These are phyloP conservation scores for Entelexis paramagnoliae DNA, from an alignment of 1,139 yeast species.

Conservation along the genomic window DNA sequence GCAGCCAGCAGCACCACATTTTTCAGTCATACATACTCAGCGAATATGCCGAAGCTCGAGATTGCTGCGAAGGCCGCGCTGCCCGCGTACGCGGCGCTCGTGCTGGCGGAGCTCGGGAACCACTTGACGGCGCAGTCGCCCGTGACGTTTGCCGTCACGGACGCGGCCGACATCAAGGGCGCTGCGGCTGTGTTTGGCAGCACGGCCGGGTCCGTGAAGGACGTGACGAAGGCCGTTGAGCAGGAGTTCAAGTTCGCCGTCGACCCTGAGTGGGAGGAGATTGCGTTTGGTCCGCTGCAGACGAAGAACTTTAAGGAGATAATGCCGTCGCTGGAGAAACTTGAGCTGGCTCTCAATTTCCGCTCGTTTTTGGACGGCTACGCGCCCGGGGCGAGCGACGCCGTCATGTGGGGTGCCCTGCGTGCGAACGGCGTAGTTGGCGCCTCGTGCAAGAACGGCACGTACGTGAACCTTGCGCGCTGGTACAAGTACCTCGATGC, in stretches of 20 bases:
- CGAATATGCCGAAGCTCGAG: constrained; percentile 35
- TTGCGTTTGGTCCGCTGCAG: constrained; percentile 58
- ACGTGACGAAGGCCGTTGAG: constrained; percentile 40
- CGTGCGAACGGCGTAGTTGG: constrained; percentile 91
- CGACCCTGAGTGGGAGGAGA: constrained; percentile 49
- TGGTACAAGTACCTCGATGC: constrained; percentile 78
- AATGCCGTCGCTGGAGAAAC: constrained; percentile 61
- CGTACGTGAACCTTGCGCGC: constrained; percentile 76
- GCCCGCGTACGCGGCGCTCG: constrained; percentile 68
- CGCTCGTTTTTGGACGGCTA: constrained; percentile 72
- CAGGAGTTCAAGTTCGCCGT: constrained; percentile 31
- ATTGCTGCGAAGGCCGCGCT: constrained; percentile 80
- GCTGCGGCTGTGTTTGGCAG: constrained; percentile 29
- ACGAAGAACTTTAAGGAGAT: constrained; percentile 83
- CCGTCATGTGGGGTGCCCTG: constrained; percentile 86
- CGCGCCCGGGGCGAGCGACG: constrained; percentile 59
- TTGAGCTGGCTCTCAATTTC: constrained; percentile 76
- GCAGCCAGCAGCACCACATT: not conserved
- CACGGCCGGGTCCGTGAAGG: constrained; percentile 34
- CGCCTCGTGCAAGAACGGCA: constrained; percentile 73
- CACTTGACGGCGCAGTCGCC: constrained; percentile 37
- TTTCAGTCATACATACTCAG: not conserved
- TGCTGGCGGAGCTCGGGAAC: constrained; percentile 69
- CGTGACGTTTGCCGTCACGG: constrained; percentile 51
- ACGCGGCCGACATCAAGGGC: constrained; percentile 42